A percentile compares a stretch with the other conserved stretches of the same genome.
These are phyloP conservation scores for Clonostachys solani DNA, from an alignment of 2,329 filamentous ascomycete genomes.

Conservation along the genomic window DNA sequence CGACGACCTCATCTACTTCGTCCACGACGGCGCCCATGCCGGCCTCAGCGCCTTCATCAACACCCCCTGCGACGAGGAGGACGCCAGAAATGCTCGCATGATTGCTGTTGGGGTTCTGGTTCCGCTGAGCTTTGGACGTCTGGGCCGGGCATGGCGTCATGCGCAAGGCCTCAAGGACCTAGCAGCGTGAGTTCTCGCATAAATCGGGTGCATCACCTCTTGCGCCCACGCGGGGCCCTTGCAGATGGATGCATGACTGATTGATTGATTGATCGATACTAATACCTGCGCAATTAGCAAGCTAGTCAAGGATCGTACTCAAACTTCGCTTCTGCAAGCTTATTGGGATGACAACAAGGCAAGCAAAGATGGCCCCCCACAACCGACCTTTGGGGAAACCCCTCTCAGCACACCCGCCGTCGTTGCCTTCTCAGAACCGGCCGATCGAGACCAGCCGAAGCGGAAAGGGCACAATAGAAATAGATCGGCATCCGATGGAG, in stretches of 20 bases:
- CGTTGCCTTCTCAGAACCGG: conserved; percentile 27
- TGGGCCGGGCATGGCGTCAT: conserved; percentile 88
- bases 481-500: conserved; percentile 59
- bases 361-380: conserved; percentile 24
- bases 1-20: conserved; percentile 90
- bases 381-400: conserved; percentile 30
- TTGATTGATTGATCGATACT: background rate
- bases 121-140: conserved; percentile 75
- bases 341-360: conserved; percentile 67
- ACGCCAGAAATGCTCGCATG: conserved; percentile 84
- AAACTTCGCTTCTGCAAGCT: conserved; percentile 62
- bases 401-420: conserved; percentile 47
- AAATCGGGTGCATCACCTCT: background rate
- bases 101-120: conserved; percentile 88
- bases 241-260: conserved; percentile 10
- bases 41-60: conserved; percentile 92
- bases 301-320: conserved; percentile 61
- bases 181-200: conserved; percentile 50
- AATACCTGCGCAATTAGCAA: conserved; percentile 27
- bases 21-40: conserved; percentile 74
- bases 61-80: conserved; percentile 69
- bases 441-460: conserved; percentile 13
- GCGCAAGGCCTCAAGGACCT: conserved; percentile 71
- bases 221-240: background rate
- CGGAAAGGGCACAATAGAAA: conserved; percentile 45